Percentiles rank a stretch among this genome's conserved stretches.
Evolutionary conservation across 2,329 filamentous ascomycete genomes (phyloP).

Genomic region (Claviceps africana): DNA sequence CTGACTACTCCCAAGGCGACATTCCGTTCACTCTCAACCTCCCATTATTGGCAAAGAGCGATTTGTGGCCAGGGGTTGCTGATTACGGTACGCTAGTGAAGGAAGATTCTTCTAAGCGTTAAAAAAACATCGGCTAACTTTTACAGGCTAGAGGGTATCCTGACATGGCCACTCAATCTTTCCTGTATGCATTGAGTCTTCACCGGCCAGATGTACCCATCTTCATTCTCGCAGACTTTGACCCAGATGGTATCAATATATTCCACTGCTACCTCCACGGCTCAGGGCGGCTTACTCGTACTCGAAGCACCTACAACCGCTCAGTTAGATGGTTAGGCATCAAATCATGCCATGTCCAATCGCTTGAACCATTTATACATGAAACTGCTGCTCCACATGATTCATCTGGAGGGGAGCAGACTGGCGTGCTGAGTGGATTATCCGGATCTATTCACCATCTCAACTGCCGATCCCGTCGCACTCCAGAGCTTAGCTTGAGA

Average conservation of each 20-base stretch:
- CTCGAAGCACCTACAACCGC: slow-evolving; percentile 35
- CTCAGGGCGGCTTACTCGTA: slow-evolving; percentile 47
- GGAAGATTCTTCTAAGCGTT: too few relatives aligned
- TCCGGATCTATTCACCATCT: slow-evolving; percentile 13
- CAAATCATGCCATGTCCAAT: slow-evolving; percentile 27
- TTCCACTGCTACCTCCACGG: slow-evolving; percentile 60
- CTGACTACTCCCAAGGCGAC: slow-evolving; percentile 42
- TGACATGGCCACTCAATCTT: slow-evolving; percentile 54
- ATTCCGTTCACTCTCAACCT: slow-evolving; percentile 51
- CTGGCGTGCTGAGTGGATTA: background rate
- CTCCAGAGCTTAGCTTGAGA: slow-evolving; percentile 29
- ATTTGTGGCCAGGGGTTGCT: slow-evolving; percentile 45
- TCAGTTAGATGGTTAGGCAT: slow-evolving; percentile 52
- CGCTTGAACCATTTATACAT: slow-evolving; percentile 1
- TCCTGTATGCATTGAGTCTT: slow-evolving; percentile 41
- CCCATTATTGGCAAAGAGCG: slow-evolving; percentile 37
- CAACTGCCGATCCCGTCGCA: slow-evolving; percentile 13
- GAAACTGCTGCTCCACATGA: background rate
- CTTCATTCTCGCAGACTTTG: slow-evolving; percentile 56
- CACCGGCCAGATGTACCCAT: slow-evolving; percentile 39
- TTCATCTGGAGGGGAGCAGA: background rate
- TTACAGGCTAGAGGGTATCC: slow-evolving; percentile 67
- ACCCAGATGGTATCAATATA: slow-evolving; percentile 64
- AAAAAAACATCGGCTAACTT: background rate
- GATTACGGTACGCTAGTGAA: slow-evolving; percentile 41